Percentiles rank a stretch among this genome's conserved stretches.
These are phyloP conservation scores for Cyanophora paradoxa DNA, from an alignment of 78 protist species.

Conservation along the genomic window DNA sequence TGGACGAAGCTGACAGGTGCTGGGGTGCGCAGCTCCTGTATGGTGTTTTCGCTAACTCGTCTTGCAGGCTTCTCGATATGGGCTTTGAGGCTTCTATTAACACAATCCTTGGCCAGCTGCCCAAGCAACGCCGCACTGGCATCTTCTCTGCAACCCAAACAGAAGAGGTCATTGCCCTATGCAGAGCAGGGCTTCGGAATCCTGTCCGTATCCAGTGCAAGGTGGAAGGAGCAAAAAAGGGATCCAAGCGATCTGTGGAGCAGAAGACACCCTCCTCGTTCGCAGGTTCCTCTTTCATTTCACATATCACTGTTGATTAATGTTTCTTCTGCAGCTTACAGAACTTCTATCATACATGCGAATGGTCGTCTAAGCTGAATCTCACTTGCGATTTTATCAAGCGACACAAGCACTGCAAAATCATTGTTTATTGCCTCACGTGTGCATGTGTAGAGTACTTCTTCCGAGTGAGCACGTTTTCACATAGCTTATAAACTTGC, in stretches of 20 bases:
- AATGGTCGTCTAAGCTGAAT: too few species aligned
- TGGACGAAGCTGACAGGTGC: conserved; percentile 79
- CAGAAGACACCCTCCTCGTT: too few species aligned
- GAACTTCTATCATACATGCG: too few species aligned
- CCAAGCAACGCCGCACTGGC: conserved; percentile 80
- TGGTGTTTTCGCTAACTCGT: background rate
- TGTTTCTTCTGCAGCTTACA: too few species aligned
- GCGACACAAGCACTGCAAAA: background rate
- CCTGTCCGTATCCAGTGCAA: conserved; percentile 53
- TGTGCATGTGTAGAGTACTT: conserved; percentile 79
- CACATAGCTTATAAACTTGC: too few species aligned
- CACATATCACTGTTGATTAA: too few species aligned
- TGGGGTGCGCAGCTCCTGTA: too few species aligned
- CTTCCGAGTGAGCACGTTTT: too few species aligned
- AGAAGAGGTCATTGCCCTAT: conserved; percentile 12
- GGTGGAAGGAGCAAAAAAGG: conserved; percentile 5
- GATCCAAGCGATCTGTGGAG: background rate
- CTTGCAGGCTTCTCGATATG: conserved; percentile 42
- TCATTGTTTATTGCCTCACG: conserved; percentile 73
- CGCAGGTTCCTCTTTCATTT: too few species aligned
- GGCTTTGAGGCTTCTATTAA: conserved; percentile 58
- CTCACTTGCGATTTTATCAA: too few species aligned
- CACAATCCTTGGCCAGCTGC: conserved; percentile 44
- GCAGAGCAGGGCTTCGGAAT: conserved; percentile 61
- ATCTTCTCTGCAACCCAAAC: conserved; percentile 79